Evolutionary conservation across 371 early-diverging fungal genomes (phyloP).

Genomic region (Thermomucor indicae-seudaticae): DNA sequence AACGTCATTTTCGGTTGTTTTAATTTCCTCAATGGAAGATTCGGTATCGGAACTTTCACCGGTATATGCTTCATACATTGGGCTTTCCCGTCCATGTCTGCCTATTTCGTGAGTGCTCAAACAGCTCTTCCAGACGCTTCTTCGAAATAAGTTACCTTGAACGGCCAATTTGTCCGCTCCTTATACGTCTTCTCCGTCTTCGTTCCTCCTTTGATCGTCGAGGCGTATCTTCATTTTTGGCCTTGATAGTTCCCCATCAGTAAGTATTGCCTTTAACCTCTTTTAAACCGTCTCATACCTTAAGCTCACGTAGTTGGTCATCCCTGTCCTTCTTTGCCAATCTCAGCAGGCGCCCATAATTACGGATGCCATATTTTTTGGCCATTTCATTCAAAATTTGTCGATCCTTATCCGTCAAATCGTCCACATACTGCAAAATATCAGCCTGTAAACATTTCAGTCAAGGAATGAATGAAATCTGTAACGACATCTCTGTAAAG

Average conservation of each 20-base stretch:
- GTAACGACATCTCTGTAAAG: neutral
- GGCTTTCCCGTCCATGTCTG: conserved; percentile 28
- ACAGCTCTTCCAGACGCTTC: conserved; percentile 4
- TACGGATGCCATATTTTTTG: conserved; percentile 36
- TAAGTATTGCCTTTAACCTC: conserved; percentile 15
- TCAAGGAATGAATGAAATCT: conserved; percentile 12
- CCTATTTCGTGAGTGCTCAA: neutral
- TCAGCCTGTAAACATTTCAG: conserved; percentile 29
- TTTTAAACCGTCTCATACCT: conserved; percentile 15
- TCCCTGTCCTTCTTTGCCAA: conserved; percentile 44
- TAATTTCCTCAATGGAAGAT: conserved; percentile 10
- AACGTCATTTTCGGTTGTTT: conserved; percentile 12
- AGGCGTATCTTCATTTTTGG: conserved; percentile 1
- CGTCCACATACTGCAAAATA: conserved; percentile 44
- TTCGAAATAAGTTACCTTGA: neutral
- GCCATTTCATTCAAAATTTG: conserved; percentile 40
- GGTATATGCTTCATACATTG: conserved; percentile 32
- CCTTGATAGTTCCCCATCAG: too few relatives aligned
- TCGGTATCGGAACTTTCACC: conserved; percentile 27
- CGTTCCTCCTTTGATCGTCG: conserved; percentile 10
- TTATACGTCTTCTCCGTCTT: conserved; percentile 7
- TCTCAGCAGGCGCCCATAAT: conserved; percentile 37
- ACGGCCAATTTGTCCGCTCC: conserved; percentile 1
- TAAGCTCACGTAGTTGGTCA: conserved; percentile 29
- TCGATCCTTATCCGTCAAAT: conserved; percentile 38